phyloP scores from a whole-genome alignment of 768 basidiomycete species.

The Dendrothele bispora region DNA sequence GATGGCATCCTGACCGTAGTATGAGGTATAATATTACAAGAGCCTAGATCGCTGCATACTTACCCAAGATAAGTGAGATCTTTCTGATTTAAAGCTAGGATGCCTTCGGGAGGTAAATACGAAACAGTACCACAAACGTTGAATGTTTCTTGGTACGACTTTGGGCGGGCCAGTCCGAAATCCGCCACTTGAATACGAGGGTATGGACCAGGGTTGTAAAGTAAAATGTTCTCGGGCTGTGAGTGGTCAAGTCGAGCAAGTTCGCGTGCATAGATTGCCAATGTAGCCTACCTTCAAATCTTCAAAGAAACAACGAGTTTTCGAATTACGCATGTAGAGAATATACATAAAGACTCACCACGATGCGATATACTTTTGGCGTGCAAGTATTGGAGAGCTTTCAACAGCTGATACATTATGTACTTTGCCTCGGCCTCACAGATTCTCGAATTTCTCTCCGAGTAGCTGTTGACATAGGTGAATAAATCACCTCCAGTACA shows the following conservation, averaged over 20 bases:
- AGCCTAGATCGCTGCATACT: not conserved
- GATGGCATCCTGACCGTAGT: slow-evolving; percentile 66
- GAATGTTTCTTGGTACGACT: slow-evolving; percentile 78
- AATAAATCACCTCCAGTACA: slow-evolving; percentile 89
- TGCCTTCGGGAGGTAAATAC: slow-evolving; percentile 84
- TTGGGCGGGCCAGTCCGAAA: slow-evolving; percentile 80
- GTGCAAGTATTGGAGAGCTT: slow-evolving; percentile 71
- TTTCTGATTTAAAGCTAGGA: slow-evolving; percentile 75
- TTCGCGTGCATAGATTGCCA: not conserved
- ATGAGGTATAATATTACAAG: not conserved
- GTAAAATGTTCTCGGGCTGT: slow-evolving; percentile 83
- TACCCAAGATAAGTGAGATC: slow-evolving; percentile 66
- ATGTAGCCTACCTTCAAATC: slow-evolving; percentile 58
- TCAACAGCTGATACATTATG: slow-evolving; percentile 78
- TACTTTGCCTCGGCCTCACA: slow-evolving; percentile 84
- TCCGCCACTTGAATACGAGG: slow-evolving; percentile 85
- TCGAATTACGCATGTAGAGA: too few species aligned
- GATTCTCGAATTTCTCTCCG: slow-evolving; percentile 48
- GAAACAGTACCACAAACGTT: slow-evolving; percentile 88
- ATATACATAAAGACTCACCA: slow-evolving; percentile 45
- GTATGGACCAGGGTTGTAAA: slow-evolving; percentile 78
- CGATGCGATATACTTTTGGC: slow-evolving; percentile 74
- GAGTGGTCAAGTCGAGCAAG: not conserved
- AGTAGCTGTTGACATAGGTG: slow-evolving; percentile 71
- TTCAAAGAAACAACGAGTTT: slow-evolving; percentile 20